Evolutionary conservation across 1,284 basidiomycete species (phyloP).

Genomic region (Fistulinella cinereoalba): DNA sequence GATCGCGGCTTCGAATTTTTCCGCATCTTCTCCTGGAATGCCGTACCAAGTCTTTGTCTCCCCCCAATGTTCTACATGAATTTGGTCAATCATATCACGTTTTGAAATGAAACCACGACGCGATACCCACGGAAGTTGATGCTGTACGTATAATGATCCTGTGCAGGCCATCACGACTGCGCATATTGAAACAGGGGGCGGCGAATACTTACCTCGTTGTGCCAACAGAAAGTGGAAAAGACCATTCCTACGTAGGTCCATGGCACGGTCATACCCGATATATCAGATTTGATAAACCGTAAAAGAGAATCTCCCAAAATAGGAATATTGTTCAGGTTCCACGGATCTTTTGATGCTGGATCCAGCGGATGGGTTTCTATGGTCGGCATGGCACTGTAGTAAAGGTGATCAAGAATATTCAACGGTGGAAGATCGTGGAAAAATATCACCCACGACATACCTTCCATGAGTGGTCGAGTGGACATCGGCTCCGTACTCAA

Average conservation of each 20-base stretch:
- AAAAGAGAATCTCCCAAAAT: conserved; percentile 85
- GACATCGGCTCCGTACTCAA: conserved; percentile 98
- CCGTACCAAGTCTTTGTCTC: conserved; percentile 99
- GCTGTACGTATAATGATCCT: conserved; percentile 98
- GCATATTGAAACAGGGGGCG: conserved; percentile 17
- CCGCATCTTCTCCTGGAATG: conserved; percentile 90
- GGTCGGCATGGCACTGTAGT: conserved; percentile 85
- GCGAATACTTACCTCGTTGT: conserved; percentile 78
- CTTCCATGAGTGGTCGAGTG: conserved; percentile 97
- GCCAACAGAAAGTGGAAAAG: conserved; percentile 99
- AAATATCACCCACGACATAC: conserved; percentile 43
- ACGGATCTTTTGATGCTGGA: conserved; percentile 86
- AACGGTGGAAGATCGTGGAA: conserved; percentile 31
- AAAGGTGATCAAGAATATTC: conserved; percentile 15
- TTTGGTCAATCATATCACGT: conserved; percentile 18
- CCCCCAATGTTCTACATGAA: conserved; percentile 89
- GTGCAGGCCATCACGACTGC: conserved; percentile 18
- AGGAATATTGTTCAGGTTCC: conserved; percentile 98
- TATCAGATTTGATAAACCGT: conserved; percentile 96
- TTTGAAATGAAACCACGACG: conserved; percentile 14
- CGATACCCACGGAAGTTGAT: conserved; percentile 82
- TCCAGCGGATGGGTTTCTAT: conserved; percentile 89
- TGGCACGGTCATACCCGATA: conserved; percentile 99
- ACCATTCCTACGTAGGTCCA: conserved; percentile 99
- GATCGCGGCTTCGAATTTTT: conserved; percentile 96